Conservation (phyloP, 768 basidiomycete genomes). For the Termitomyces eurrhizus region DNA sequence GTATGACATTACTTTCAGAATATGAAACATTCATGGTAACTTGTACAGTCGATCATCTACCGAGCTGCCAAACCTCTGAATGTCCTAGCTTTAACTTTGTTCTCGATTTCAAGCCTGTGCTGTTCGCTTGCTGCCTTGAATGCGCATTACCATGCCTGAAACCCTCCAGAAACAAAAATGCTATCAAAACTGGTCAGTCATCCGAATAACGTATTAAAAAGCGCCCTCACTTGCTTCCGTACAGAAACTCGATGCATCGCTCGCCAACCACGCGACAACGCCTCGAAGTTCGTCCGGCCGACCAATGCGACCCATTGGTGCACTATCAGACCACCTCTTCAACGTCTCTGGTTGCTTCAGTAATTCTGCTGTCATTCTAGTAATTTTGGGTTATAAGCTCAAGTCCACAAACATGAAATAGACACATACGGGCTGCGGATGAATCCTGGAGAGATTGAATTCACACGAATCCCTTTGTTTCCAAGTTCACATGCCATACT, state of each 20-base stretch:
- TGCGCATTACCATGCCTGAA: conserved; percentile 49
- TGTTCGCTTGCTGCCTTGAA: not conserved
- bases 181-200: conserved; percentile 26
- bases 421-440: conserved; percentile 57
- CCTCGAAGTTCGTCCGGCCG: conserved; percentile 70
- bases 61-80: too few relatives aligned
- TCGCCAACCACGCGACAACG: conserved; percentile 65
- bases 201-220: not conserved
- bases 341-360: conserved; percentile 59
- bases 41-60: not conserved
- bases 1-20: not conserved
- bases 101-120: not conserved
- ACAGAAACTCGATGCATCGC: conserved; percentile 72
- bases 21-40: not conserved
- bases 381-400: not conserved
- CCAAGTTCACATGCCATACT: conserved; percentile 81
- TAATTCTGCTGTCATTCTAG: conserved; percentile 68
- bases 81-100: not conserved
- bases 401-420: not conserved
- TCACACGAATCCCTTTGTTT: conserved; percentile 60
- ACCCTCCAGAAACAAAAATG: conserved; percentile 58
- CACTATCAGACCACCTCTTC: conserved; percentile 60
- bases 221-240: conserved; percentile 74
- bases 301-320: conserved; percentile 71
- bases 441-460: conserved; percentile 70